phyloP scores from a whole-genome alignment of 306 rosid species.

The Glycine tomentella region DNA sequence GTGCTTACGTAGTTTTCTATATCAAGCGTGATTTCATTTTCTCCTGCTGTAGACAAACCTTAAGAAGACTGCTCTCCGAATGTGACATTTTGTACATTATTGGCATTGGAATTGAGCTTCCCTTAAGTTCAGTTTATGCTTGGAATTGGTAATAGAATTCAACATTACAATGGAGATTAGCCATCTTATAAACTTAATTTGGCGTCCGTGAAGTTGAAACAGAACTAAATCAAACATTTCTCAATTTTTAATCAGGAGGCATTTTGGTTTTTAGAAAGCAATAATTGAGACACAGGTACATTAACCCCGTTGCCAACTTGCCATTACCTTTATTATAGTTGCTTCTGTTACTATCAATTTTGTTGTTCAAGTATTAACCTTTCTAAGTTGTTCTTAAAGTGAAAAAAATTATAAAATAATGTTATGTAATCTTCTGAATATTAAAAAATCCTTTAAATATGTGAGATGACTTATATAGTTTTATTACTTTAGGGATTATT shows the following conservation, averaged over 20 bases:
- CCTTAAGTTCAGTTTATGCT: not conserved
- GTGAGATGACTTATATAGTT: no score
- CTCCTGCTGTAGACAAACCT: slow-evolving; percentile 41
- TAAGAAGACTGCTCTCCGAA: slow-evolving; percentile 36
- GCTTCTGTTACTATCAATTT: not conserved
- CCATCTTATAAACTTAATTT: slow-evolving; percentile 19
- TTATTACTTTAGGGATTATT: no score
- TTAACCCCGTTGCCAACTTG: no score
- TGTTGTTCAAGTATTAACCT: no score
- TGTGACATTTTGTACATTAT: slow-evolving; percentile 37
- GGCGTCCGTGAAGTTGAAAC: not conserved
- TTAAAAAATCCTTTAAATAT: no score
- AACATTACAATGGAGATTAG: slow-evolving; percentile 17
- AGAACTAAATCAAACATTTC: slow-evolving; percentile 1
- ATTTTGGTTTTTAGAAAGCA: slow-evolving; percentile 18
- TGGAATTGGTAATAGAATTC: slow-evolving; percentile 31
- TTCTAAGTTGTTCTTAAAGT: no score
- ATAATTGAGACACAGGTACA: not conserved
- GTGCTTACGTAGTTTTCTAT: slow-evolving; percentile 22
- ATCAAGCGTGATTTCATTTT: slow-evolving; percentile 43
- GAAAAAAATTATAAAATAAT: no score
- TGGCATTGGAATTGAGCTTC: slow-evolving; percentile 44
- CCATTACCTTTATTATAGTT: no score
- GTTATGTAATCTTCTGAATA: no score
- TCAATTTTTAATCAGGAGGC: not conserved